Evolutionary conservation across 2,329 filamentous ascomycete genomes (phyloP).

Genomic region (Fusarium longipes): DNA sequence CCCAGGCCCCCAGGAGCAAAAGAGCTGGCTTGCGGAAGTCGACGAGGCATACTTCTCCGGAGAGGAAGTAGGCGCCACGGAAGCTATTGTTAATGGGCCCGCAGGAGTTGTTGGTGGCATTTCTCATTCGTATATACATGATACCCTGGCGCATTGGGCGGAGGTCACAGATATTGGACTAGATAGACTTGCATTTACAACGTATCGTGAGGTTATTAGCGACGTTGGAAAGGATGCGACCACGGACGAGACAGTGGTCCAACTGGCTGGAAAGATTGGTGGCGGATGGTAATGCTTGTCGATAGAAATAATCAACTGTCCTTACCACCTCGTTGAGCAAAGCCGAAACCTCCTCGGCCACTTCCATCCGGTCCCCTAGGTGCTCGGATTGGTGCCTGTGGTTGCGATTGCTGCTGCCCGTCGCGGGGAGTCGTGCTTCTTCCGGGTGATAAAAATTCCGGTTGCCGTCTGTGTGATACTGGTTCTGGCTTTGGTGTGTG

Average conservation of each 20-base stretch:
- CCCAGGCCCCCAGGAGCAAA: constrained; percentile 81
- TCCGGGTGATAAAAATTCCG: constrained; percentile 53
- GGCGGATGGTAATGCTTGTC: constrained; percentile 81
- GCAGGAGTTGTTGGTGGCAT: constrained; percentile 70
- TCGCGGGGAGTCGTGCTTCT: constrained; percentile 60
- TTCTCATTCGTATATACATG: constrained; percentile 72
- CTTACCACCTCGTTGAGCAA: constrained; percentile 70
- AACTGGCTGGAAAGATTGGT: constrained; percentile 89
- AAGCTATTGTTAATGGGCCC: constrained; percentile 44
- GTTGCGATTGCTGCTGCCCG: constrained; percentile 59
- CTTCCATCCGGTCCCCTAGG: constrained; percentile 83
- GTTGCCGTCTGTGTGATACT: constrained; percentile 56
- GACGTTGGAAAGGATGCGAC: constrained; percentile 84
- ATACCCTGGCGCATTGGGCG: constrained; percentile 81
- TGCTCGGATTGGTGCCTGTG: constrained; percentile 75
- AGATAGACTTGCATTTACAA: constrained; percentile 83
- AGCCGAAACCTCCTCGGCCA: constrained; percentile 82
- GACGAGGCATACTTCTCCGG: constrained; percentile 92
- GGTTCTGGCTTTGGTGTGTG: constrained; percentile 73
- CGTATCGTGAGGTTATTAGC: constrained; percentile 91
- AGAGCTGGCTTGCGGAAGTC: constrained; percentile 82
- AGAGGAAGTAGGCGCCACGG: constrained; percentile 62
- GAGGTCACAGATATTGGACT: constrained; percentile 75
- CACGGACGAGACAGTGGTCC: constrained; percentile 82
- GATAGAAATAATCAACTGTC: constrained; percentile 50